These are phyloP conservation scores for Friedmanniomyces simplex DNA, from an alignment of 495 filamentous ascomycete species.

Conservation along the genomic window DNA sequence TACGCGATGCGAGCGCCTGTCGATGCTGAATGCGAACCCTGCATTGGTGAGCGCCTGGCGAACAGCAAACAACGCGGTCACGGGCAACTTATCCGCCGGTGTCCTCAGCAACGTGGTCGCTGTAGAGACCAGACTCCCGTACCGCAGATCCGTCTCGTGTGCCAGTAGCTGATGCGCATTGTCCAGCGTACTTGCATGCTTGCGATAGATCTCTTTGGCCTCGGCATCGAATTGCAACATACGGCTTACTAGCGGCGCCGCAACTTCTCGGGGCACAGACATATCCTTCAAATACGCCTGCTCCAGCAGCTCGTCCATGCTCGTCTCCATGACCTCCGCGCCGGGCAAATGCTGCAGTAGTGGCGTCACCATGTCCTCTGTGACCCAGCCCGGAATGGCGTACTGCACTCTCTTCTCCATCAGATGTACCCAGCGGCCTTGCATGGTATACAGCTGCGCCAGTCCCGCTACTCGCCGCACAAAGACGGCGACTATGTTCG, in stretches of 20 bases:
- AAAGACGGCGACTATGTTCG: constrained; percentile 55
- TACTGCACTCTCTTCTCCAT: constrained; percentile 41
- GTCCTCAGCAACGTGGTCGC: constrained; percentile 10
- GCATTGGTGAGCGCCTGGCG: constrained; percentile 50
- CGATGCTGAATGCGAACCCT: constrained; percentile 42
- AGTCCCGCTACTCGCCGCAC: constrained; percentile 40
- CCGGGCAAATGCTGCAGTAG: constrained; percentile 55
- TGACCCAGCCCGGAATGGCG: constrained; percentile 53
- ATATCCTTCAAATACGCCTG: constrained; percentile 38
- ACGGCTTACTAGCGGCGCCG: constrained; percentile 39
- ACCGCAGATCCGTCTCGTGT: constrained; percentile 29
- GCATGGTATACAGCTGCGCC: constrained; percentile 60
- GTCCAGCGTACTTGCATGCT: constrained; percentile 31
- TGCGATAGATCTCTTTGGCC: constrained; percentile 42
- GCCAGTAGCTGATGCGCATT: constrained; percentile 32
- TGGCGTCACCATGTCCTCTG: constrained; percentile 44
- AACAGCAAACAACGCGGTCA: constrained; percentile 51
- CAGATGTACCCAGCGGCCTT: constrained; percentile 62
- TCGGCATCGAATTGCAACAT: constrained; percentile 43
- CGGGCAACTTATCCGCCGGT: constrained; percentile 6
- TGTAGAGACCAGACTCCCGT: constrained; percentile 30
- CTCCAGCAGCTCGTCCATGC: constrained; percentile 28
- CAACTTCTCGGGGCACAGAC: constrained; percentile 43
- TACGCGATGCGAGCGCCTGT: constrained; percentile 27
- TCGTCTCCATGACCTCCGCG: constrained; percentile 29